Base-by-base conservation (phyloP, 2,329 filamentous ascomycete species). In the Aspergillus terreus region DNA sequence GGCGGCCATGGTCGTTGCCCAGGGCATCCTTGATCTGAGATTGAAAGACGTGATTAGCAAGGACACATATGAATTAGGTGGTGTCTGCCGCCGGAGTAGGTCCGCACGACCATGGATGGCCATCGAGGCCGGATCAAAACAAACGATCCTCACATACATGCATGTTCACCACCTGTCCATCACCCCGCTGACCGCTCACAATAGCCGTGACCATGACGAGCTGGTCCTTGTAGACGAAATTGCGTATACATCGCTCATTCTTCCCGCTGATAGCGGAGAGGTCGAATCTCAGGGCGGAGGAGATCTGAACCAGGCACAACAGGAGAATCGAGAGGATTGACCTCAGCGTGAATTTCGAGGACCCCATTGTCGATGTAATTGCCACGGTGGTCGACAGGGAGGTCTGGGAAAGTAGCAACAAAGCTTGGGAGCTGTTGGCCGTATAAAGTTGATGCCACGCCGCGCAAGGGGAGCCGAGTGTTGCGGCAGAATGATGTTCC, bases 161-260 rank as follows among this genome's bases (percentile, higher is more conserved):
- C 81, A 99, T 94, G 72, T 97, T 95, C 58, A 97, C 84, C 63
- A 83, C 77, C 84, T 95, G 92, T 48, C 94, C 94, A 78, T 99
- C 94, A 52, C 91, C 92, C 75, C 87, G 89, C 60, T 77, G 77
- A n/a, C 94, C 94, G 69, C 86, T 84, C 51, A 96, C 81, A 53
- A 85, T 96, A 50, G 92, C 89, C 51, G 92, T 97, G 48, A 99
- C 92, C 32, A 97, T 92, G 40, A 99, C 94, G 59, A 99, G 78
- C 58, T 94, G 95, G 69, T 96, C 91, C 74, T 85, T 88, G 55
- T 84, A 82, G 60, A 96, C 92, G 72, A 96, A 99, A 78, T 99
- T 99, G 71, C 92, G 85, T 72, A 99, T 88, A 78, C 94, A 99
- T 77, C 92, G 83, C 76, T 92, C 88, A 67, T 86, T 83, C 66